Evolutionary conservation across 225 moss, liverwort and hornwort genomes (phyloP), one percentile per base, ranked within the genome.

Genomic region (Asterella californica): DNA sequence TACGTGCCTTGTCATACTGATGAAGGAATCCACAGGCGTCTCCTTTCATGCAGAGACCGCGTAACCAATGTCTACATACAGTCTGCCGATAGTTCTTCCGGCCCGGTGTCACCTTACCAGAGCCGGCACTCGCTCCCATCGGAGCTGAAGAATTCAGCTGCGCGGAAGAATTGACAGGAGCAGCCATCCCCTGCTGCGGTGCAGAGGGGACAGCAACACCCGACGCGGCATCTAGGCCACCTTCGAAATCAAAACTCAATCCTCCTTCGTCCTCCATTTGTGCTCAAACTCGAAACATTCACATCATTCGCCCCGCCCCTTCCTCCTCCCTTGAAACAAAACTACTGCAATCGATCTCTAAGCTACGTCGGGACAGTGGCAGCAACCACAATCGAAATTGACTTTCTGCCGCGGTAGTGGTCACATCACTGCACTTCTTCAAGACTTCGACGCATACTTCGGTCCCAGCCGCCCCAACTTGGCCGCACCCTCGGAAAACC

Each of bases 21-120:
- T 99, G 99, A 88, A 99, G 83, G 78, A 99, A 99, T 73, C 99
- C 99, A 75, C 99, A 99, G 10, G 95, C 99, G 50, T 99, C 99
- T 27, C 99, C 99, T 83, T 99, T 99, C 99, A 99, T 99, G 65
- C 99, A 99, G 72, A 99, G 86, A 0, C 99, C 99, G 62, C 99
- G 88, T 83, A 99, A 81, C 99, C 99, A 99, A 82, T 99, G 99
- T 59, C 99, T 80, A 74, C 99, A 99, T 67, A 99, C 99, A 49
- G 99, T 99, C 86, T 99, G 99, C 77, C 99, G 86, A 79, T 95
- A 99, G 74, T 99, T 99, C 84, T 99, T 99, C 76, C 99, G 77
- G 50, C 93, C 93, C 70, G 92, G 92, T 78, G 91, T 80, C 34
- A 81, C 86, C 72, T 95, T 99, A 6, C 87, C 90, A 62, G 83